These are phyloP conservation scores for Wickerhamomyces strasburgensis DNA, from an alignment of 805 yeast species.

Conservation along the genomic window DNA sequence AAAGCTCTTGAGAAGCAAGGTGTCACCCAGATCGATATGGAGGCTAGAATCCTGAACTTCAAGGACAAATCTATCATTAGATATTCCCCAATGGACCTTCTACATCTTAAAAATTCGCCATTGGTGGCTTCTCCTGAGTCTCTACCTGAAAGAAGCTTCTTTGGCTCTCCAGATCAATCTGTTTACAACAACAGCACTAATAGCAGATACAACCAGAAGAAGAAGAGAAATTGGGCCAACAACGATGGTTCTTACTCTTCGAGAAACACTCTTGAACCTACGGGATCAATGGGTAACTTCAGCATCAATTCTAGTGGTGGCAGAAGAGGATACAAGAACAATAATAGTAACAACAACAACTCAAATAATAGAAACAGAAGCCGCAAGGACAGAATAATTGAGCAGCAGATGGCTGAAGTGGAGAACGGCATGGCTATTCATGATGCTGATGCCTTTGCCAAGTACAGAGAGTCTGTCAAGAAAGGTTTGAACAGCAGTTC, in stretches of 20 bases:
- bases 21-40: slow-evolving; percentile 15
- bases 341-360: slow-evolving; percentile 7
- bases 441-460: slow-evolving; percentile 34
- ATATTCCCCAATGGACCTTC: slow-evolving; percentile 21
- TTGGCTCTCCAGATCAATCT: slow-evolving; percentile 15
- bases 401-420: slow-evolving; percentile 20
- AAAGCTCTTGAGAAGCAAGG: slow-evolving; percentile 9
- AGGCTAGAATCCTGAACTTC: slow-evolving; percentile 19
- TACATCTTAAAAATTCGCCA: slow-evolving; percentile 14
- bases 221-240: slow-evolving; percentile 11
- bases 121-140: slow-evolving; percentile 12
- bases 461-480: slow-evolving; percentile 35
- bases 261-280: slow-evolving; percentile 14
- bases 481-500: slow-evolving; percentile 31
- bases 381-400: slow-evolving; percentile 13
- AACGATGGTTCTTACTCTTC: slow-evolving; percentile 1
- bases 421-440: slow-evolving; percentile 19
- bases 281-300: slow-evolving; percentile 29
- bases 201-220: slow-evolving; percentile 6
- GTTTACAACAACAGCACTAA: slow-evolving; percentile 8
- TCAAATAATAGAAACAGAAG: slow-evolving; percentile 13
- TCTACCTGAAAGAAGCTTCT: slow-evolving; percentile 21
- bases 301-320: slow-evolving; percentile 16
- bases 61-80: slow-evolving; percentile 10
- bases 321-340: slow-evolving; percentile 2